These are phyloP conservation scores for Citeromyces hawaiiensis DNA, from an alignment of 1,139 yeast genomes.

Conservation along the genomic window DNA sequence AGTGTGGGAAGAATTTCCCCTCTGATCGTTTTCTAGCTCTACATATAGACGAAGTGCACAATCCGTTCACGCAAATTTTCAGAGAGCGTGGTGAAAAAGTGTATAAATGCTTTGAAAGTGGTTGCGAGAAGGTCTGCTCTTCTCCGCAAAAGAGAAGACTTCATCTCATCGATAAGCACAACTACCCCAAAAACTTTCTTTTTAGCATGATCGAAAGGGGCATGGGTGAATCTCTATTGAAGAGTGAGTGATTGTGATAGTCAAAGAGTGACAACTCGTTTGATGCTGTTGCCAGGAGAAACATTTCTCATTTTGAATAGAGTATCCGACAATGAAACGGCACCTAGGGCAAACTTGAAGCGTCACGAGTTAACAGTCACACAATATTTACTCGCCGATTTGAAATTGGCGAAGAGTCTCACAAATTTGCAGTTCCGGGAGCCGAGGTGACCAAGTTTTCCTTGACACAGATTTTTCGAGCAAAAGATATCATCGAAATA, in stretches of 20 bases:
- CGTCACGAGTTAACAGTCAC: no score
- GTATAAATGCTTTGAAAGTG: conserved; percentile 25
- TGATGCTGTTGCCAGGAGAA: no score
- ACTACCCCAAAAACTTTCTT: conserved; percentile 29
- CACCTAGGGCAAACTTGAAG: no score
- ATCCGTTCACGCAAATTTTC: conserved; percentile 27
- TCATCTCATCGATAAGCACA: conserved; percentile 36
- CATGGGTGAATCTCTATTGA: conserved; percentile 4
- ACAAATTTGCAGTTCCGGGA: no score
- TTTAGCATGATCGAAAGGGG: conserved; percentile 25
- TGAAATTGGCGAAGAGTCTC: no score
- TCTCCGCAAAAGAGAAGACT: conserved; percentile 24
- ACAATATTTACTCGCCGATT: no score
- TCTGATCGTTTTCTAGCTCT: conserved; percentile 22
- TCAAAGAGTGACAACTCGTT: no score
- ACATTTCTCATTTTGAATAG: no score
- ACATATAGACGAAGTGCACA: conserved; percentile 41
- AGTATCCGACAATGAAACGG: no score
- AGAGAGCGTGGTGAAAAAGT: conserved; percentile 23
- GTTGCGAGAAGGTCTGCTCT: conserved; percentile 21
- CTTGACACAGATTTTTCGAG: no score
- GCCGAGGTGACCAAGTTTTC: no score
- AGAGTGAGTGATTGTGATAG: not conserved
- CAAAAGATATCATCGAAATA: no score
- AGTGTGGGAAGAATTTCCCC: conserved; percentile 30